phyloP scores from a whole-genome alignment of 2,329 filamentous ascomycete species.

The Nigrograna mackinnonii region DNA sequence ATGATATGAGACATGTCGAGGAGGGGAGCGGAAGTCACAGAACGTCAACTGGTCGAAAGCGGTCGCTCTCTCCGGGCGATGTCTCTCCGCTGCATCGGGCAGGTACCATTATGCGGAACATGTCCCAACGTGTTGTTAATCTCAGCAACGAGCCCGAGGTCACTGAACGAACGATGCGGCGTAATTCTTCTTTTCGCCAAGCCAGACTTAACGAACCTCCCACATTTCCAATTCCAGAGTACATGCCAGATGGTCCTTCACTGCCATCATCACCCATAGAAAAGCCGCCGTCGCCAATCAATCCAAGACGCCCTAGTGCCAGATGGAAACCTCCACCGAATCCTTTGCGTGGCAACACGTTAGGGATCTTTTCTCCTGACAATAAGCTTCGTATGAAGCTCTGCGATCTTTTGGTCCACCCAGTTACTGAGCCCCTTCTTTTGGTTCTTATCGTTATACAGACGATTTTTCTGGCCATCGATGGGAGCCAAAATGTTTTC shows the following conservation, averaged over 20 bases:
- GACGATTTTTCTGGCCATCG: constrained; percentile 82
- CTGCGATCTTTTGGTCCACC: constrained; percentile 84
- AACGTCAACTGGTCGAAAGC: constrained; percentile 48
- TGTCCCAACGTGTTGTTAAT: constrained; percentile 98
- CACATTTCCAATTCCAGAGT: constrained; percentile 56
- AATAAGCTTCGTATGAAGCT: constrained; percentile 74
- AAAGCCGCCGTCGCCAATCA: constrained; percentile 40
- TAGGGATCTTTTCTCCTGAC: constrained; percentile 82
- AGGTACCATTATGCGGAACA: constrained; percentile 61
- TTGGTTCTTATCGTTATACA: constrained; percentile 87
- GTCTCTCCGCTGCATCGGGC: constrained; percentile 53
- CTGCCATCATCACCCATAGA: constrained; percentile 38
- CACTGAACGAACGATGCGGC: constrained; percentile 71
- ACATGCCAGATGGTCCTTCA: constrained; percentile 47
- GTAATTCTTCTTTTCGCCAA: constrained; percentile 62
- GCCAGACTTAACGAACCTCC: constrained; percentile 57
- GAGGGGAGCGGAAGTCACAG: constrained; percentile 37
- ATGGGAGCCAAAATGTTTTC: constrained; percentile 75
- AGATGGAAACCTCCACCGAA: constrained; percentile 59
- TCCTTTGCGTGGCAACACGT: constrained; percentile 81
- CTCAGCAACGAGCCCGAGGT: constrained; percentile 90
- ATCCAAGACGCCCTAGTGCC: constrained; percentile 35
- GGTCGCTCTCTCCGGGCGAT: constrained; percentile 50
- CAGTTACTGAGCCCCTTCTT: constrained; percentile 83
- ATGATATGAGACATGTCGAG: constrained; percentile 65